Evolutionary conservation across 2,329 filamentous ascomycete species (phyloP), one percentile per base, ranked within the genome.

Genomic region (Diaporthe sp.): DNA sequence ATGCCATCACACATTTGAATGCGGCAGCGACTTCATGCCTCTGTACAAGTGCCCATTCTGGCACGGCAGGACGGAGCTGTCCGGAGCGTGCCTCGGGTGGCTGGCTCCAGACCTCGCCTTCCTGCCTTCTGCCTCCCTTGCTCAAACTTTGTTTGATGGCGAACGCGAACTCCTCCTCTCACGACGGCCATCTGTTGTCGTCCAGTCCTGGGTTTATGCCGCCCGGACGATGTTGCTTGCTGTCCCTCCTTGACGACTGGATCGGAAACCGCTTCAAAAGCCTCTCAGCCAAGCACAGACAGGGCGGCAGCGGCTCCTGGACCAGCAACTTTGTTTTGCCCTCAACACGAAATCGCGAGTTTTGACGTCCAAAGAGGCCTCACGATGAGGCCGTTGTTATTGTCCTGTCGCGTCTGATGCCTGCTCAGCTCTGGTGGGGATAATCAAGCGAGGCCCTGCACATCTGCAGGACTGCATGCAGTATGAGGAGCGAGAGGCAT

Each of bases 371-470:
- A n/a, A 15, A 39, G 63, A 39, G 63, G 63, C 63, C 63, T 68
- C 65, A 70, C 31, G 34, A 55, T 55, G 65, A 13, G 63, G 65
- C 49, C 49, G 34, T 37, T 76, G 71, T 73, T 76, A 65, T 76
- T 74, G 47, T 51, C 63, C 31, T 57, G 72, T 71, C 71, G 75
- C 75, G 75, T 76, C 49, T 73, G 63, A 42, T 67, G 37, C 61
- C 44, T 37, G 42, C 34, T 37, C 39, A 12, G 39, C 17, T 61
- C 12, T 72, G 55, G 42, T 61, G 70, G 55, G 51, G 42, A 49
- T 49, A 37, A 25, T 68, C 22, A 51, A 51, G 22, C 44, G 57
- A 72, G 44, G 37, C 57, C 57, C 31, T 72, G 70, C 44, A 15
- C 55, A 49, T 12, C 22, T 63, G 44, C 57, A 28, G n/a, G 25